These are phyloP conservation scores for Cyclanthera cordifolia DNA, from an alignment of 306 rosid species.

Conservation along the genomic window DNA sequence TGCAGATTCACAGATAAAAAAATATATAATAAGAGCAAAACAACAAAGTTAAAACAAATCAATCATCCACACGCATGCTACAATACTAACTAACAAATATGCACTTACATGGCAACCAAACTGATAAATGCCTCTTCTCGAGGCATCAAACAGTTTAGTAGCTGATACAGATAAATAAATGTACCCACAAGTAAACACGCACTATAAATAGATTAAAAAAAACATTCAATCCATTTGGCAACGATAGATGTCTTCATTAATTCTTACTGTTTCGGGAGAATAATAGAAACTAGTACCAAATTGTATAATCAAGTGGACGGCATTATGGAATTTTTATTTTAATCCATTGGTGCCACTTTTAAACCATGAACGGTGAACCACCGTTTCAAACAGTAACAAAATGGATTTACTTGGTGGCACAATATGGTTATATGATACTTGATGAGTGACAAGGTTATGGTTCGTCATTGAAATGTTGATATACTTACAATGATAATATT, in stretches of 20 bases:
- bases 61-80: not conserved
- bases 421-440: not conserved
- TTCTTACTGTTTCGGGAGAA: not conserved
- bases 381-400: not conserved
- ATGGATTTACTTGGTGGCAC: not conserved
- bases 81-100: not conserved
- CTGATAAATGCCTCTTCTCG: constrained; percentile 2
- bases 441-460: not conserved
- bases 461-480: not conserved
- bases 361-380: not conserved
- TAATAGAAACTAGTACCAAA: not conserved
- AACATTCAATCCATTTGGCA: not conserved
- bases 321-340: not conserved
- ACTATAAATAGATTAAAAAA: not conserved
- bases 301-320: not conserved
- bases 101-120: not conserved
- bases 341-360: not conserved
- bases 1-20: constrained; percentile 25
- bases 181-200: not conserved
- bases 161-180: not conserved
- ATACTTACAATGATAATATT: constrained; percentile 89
- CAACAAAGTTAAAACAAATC: not conserved
- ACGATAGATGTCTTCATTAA: not conserved
- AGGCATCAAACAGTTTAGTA: not conserved
- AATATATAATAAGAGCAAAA: not conserved